phyloP scores from a whole-genome alignment of 2,329 filamentous ascomycete species.

The Botrytis hyacinthi region DNA sequence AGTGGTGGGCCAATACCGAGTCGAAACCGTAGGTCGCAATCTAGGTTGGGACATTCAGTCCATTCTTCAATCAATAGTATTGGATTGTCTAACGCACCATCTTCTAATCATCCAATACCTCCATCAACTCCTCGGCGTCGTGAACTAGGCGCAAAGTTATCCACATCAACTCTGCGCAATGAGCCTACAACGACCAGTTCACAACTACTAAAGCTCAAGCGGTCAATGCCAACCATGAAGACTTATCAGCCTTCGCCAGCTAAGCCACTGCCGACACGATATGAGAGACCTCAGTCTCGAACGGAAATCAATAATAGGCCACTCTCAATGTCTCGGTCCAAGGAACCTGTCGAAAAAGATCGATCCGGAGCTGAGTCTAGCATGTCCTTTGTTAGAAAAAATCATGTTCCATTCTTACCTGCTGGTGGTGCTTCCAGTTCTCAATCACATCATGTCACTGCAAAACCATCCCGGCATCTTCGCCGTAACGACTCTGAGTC shows the following conservation, averaged over 20 bases:
- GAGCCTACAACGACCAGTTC: constrained; percentile 65
- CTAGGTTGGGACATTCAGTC: constrained; percentile 65
- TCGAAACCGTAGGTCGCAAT: constrained; percentile 60
- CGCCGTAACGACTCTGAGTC: constrained; percentile 82
- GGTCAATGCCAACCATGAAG: constrained; percentile 61
- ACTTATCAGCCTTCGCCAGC: constrained; percentile 49
- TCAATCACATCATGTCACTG: constrained; percentile 74
- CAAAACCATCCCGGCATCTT: constrained; percentile 68
- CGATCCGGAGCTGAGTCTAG: constrained; percentile 51
- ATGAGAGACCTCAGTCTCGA: constrained; percentile 60
- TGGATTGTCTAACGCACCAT: constrained; percentile 58
- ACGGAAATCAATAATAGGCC: constrained; percentile 50
- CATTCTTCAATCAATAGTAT: constrained; percentile 68
- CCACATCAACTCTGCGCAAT: constrained; percentile 52
- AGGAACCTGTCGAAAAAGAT: constrained; percentile 64
- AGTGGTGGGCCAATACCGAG: constrained; percentile 70
- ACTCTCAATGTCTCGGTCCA: constrained; percentile 57
- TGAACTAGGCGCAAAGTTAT: constrained; percentile 56
- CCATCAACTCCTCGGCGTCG: constrained; percentile 61
- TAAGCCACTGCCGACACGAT: constrained; percentile 48
- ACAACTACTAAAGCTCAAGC: constrained; percentile 63
- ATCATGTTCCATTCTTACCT: constrained; percentile 73
- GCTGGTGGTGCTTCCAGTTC: constrained; percentile 65
- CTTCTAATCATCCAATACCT: constrained; percentile 52
- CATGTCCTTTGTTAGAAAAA: constrained; percentile 54